phyloP scores from a whole-genome alignment of 352 stramenopile species.

The Phytophthora vignae region DNA sequence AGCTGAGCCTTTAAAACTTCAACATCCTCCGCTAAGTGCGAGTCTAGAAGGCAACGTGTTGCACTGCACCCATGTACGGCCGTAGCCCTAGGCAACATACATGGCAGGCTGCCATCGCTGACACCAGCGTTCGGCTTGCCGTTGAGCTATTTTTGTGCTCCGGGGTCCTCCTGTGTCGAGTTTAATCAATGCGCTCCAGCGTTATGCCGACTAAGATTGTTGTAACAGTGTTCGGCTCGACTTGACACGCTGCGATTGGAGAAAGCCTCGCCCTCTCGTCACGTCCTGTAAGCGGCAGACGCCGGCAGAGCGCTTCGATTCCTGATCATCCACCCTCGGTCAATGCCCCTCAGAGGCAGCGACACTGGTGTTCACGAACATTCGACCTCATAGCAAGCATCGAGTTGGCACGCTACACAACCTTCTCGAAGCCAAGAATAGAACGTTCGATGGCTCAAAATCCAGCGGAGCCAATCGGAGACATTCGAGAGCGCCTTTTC shows the following conservation, averaged over 20 bases:
- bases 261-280: constrained; percentile 16
- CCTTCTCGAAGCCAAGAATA: constrained; percentile 44
- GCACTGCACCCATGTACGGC: neutral
- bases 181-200: neutral
- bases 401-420: neutral
- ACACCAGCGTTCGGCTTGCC: neutral
- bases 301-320: constrained; percentile 3
- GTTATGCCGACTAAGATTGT: neutral
- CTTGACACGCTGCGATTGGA: constrained; percentile 28
- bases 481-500: constrained; percentile 5
- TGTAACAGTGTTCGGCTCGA: constrained; percentile 4
- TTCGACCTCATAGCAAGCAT: constrained; percentile 10
- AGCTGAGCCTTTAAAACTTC: constrained; percentile 22
- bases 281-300: constrained; percentile 1
- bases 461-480: constrained; percentile 19
- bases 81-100: no score
- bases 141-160: neutral
- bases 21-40: constrained; percentile 30
- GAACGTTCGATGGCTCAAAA: constrained; percentile 23
- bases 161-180: constrained; percentile 4
- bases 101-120: no score
- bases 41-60: neutral
- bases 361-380: constrained; percentile 34
- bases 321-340: constrained; percentile 8
- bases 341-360: neutral